Evolutionary conservation across 306 rosid species (phyloP).

Genomic region (Cicer cuneatum): DNA sequence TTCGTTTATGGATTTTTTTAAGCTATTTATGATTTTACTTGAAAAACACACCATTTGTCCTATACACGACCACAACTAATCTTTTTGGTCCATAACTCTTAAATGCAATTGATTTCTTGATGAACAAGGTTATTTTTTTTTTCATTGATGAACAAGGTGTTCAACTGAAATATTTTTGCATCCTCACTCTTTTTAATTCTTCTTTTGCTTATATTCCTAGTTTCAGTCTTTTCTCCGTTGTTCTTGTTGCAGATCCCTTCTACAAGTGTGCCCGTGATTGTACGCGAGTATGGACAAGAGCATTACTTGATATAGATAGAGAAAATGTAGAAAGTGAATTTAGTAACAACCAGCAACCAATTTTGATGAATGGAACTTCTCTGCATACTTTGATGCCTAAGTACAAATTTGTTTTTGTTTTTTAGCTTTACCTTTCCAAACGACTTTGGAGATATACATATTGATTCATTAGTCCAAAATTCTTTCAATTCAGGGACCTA

Average conservation of each 20-base stretch:
- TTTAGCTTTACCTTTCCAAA: conserved; percentile 4
- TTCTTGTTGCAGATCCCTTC: conserved; percentile 71
- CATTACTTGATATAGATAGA: conserved; percentile 58
- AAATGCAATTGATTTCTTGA: conserved; percentile 21
- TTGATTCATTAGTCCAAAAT: conserved; percentile 15
- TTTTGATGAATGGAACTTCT: conserved; percentile 29
- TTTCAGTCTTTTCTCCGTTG: not conserved
- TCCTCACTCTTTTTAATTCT: not conserved
- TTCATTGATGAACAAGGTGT: not conserved
- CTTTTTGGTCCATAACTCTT: not conserved
- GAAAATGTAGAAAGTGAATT: conserved; percentile 18
- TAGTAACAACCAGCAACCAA: not conserved
- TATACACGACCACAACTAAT: not conserved
- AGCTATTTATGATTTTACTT: conserved; percentile 10
- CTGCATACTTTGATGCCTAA: not conserved
- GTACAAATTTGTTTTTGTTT: not conserved
- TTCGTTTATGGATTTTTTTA: not conserved
- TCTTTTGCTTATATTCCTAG: not conserved
- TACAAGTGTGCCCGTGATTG: conserved; percentile 84
- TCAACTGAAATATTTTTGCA: not conserved
- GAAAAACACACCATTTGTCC: conserved; percentile 13
- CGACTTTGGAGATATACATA: conserved; percentile 23
- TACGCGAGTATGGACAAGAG: conserved; percentile 75
- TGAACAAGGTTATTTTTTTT: not conserved
- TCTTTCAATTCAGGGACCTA: not conserved